phyloP scores from a whole-genome alignment of 495 filamentous ascomycete genomes.

The Hypoxylon trugodes region DNA sequence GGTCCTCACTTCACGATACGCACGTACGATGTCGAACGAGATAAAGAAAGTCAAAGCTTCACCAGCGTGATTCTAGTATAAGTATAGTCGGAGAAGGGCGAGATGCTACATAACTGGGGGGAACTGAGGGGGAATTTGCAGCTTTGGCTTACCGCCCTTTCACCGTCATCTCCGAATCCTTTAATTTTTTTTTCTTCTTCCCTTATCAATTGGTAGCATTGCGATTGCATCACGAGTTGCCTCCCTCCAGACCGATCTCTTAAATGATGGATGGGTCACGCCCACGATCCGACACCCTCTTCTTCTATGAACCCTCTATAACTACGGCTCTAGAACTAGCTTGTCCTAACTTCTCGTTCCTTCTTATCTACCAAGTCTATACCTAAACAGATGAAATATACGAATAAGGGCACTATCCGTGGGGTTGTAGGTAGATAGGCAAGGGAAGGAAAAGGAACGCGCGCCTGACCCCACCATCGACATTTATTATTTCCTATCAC shows the following conservation, averaged over 20 bases:
- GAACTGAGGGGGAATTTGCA: not conserved
- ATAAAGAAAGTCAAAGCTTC: not conserved
- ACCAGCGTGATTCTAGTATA: not conserved
- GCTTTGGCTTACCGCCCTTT: slow-evolving; percentile 26
- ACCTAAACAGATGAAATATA: not conserved
- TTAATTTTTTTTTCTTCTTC: too few relatives aligned
- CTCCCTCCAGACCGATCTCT: not conserved
- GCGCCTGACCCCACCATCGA: not conserved
- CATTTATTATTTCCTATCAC: slow-evolving; percentile 1
- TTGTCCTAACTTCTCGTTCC: not conserved
- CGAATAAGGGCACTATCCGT: not conserved
- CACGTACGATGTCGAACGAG: slow-evolving; percentile 42
- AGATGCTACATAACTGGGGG: slow-evolving; percentile 2
- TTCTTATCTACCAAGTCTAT: slow-evolving; percentile 2
- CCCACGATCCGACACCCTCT: slow-evolving; percentile 9
- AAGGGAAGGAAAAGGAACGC: not conserved
- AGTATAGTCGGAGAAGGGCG: slow-evolving; percentile 6
- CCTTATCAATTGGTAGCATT: slow-evolving; percentile 26
- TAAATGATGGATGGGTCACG: slow-evolving; percentile 16
- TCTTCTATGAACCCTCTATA: not conserved
- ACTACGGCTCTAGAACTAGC: not conserved
- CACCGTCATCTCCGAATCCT: not conserved
- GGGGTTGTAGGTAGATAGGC: too few relatives aligned
- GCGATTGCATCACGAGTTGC: slow-evolving; percentile 25
- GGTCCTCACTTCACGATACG: not conserved